Percentiles rank a stretch among this genome's conserved stretches.
Evolutionary conservation across 129 eudicot species (phyloP).

Genomic region (Flaveria trinervia): DNA sequence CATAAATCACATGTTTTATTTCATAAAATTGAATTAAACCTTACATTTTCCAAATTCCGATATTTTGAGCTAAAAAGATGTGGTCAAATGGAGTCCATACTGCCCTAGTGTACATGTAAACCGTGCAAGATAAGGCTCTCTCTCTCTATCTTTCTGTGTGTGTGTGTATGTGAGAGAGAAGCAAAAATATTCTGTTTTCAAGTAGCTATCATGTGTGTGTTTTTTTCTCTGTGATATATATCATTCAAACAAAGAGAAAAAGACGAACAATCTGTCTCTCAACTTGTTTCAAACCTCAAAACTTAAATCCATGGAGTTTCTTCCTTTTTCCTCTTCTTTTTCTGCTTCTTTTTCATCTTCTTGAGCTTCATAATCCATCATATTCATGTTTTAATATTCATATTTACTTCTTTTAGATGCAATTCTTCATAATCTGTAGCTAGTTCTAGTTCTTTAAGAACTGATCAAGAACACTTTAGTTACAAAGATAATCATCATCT

Average conservation of each 20-base stretch:
- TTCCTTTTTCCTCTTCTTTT: constrained; percentile 9
- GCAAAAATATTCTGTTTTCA: constrained; percentile 39
- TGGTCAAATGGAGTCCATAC: constrained; percentile 40
- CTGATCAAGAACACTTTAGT: constrained; percentile 12
- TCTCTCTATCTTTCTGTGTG: constrained; percentile 7
- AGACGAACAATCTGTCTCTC: constrained; percentile 41
- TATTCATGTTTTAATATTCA: not conserved
- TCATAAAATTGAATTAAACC: not conserved
- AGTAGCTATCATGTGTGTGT: constrained; percentile 43
- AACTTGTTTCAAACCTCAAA: constrained; percentile 31
- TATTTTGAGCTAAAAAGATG: constrained; percentile 21
- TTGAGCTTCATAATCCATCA: constrained; percentile 11
- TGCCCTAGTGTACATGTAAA: constrained; percentile 38
- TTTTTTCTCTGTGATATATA: constrained; percentile 40
- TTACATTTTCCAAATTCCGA: not conserved
- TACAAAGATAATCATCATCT: constrained; percentile 15
- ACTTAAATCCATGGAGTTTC: constrained; percentile 28
- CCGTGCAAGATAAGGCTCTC: constrained; percentile 41
- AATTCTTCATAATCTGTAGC: not conserved
- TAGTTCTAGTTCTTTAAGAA: not conserved
- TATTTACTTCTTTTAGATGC: not conserved
- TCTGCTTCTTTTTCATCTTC: constrained; percentile 1
- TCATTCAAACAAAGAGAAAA: constrained; percentile 41
- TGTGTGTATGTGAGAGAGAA: constrained; percentile 30
- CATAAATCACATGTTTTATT: not conserved